Conservation (phyloP, 2,329 filamentous ascomycete genomes). For the Colletotrichum higginsianum region DNA sequence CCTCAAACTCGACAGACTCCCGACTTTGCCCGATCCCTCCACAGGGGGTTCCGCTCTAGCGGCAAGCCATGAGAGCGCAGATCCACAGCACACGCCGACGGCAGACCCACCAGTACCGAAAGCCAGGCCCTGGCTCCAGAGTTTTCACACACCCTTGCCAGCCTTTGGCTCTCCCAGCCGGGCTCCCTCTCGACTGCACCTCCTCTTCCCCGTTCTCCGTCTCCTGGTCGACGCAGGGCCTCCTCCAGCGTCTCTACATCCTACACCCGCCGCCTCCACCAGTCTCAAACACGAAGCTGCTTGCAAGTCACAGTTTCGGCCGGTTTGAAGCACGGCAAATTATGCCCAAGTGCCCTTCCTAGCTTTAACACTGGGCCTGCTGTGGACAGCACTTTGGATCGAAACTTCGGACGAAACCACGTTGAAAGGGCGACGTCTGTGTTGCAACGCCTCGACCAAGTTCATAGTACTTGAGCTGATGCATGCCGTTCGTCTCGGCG, state of each 20-base stretch:
- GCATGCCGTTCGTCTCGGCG: slow-evolving; percentile 23
- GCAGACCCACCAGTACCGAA: slow-evolving; percentile 36
- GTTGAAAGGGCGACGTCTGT: slow-evolving; percentile 27
- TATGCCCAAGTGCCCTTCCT: slow-evolving; percentile 22
- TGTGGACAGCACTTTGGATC: slow-evolving; percentile 24
- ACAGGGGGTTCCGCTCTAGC: slow-evolving; percentile 37
- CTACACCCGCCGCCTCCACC: slow-evolving; percentile 25
- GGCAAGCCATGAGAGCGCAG: slow-evolving; percentile 31
- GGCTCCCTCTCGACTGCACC: slow-evolving; percentile 34
- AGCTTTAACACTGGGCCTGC: slow-evolving; percentile 8
- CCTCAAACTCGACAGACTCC: slow-evolving; percentile 31
- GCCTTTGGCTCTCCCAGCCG: slow-evolving; percentile 1
- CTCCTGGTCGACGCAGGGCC: slow-evolving; percentile 19
- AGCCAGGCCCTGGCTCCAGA: slow-evolving; percentile 36
- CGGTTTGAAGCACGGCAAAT: slow-evolving; percentile 33
- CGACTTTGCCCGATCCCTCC: slow-evolving; percentile 41
- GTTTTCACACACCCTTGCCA: slow-evolving; percentile 26
- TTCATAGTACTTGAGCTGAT: slow-evolving; percentile 24
- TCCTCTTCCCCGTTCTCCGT: slow-evolving; percentile 11
- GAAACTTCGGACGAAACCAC: slow-evolving; percentile 37
- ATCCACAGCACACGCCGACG: slow-evolving; percentile 34
- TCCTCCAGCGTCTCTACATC: slow-evolving; percentile 3
- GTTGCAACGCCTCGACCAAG: slow-evolving; percentile 18
- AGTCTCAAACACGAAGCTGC: slow-evolving; percentile 39
- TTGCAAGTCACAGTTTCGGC: slow-evolving; percentile 33